A percentile compares a stretch with the other conserved stretches of the same genome.
phyloP scores from a whole-genome alignment of 2,329 filamentous ascomycete genomes.

The Phoma sp. region DNA sequence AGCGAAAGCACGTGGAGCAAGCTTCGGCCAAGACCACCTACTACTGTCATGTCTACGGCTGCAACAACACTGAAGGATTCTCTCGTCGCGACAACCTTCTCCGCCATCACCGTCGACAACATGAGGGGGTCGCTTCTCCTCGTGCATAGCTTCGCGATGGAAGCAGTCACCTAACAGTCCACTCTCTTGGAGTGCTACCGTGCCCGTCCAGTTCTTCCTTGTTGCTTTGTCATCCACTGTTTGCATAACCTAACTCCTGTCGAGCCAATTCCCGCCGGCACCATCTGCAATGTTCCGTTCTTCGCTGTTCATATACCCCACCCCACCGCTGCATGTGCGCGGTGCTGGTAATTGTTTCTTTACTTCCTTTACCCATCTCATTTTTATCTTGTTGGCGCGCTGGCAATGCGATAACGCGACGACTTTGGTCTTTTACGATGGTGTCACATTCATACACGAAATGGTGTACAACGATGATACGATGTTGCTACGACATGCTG shows the following conservation, averaged over 20 bases:
- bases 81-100: slow-evolving; percentile 45
- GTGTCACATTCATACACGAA: not conserved
- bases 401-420: not conserved
- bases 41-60: slow-evolving; percentile 35
- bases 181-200: too few relatives aligned
- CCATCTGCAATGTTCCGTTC: not conserved
- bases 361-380: not conserved
- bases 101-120: slow-evolving; percentile 42
- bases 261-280: not conserved
- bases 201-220: not conserved
- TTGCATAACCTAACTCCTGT: not conserved
- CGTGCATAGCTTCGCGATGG: not conserved
- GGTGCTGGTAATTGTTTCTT: slow-evolving; percentile 9
- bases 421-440: slow-evolving; percentile 3
- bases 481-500: slow-evolving; percentile 3
- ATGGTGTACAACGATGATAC: not conserved
- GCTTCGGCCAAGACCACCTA: slow-evolving; percentile 16
- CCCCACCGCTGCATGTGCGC: not conserved
- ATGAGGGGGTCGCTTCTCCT: slow-evolving; percentile 19
- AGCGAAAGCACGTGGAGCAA: slow-evolving; percentile 33
- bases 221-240: not conserved
- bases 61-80: slow-evolving; percentile 39
- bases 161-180: not conserved
- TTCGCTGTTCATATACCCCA: slow-evolving; percentile 14
- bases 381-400: not conserved